phyloP scores from a whole-genome alignment of 208 protist genomes.

The Leishmania martiniquensis region DNA sequence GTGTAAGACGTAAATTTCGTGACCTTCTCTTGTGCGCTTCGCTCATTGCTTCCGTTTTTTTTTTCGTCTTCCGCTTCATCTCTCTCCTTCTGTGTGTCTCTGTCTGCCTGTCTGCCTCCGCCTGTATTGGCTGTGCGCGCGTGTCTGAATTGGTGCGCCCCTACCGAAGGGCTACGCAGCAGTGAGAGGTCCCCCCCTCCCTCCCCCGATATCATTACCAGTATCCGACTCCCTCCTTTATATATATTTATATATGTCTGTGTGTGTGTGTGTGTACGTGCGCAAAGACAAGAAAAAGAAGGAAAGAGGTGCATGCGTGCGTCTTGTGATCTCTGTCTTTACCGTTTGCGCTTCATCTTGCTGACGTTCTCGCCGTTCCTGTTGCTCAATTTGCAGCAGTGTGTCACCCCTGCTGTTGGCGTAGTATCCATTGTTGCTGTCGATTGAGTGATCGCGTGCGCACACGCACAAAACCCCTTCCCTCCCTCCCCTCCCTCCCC shows the following conservation, averaged over 20 bases:
- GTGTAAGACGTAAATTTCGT: constrained; percentile 2
- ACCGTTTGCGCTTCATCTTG: neutral
- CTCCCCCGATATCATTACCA: neutral
- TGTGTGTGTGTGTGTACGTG: constrained; percentile 7
- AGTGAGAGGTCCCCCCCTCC: neutral
- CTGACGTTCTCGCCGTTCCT: neutral
- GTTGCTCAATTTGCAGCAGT: neutral
- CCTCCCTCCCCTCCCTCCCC: neutral
- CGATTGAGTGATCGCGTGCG: neutral
- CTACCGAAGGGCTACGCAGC: neutral
- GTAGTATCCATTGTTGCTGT: neutral
- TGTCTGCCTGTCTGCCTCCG: neutral
- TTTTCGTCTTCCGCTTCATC: neutral
- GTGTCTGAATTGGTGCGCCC: neutral
- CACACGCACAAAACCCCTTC: too few species aligned
- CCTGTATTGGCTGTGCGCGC: neutral
- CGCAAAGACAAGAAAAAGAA: too few species aligned
- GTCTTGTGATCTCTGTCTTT: neutral
- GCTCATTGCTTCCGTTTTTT: too few species aligned
- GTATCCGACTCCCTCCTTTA: neutral
- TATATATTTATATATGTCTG: neutral
- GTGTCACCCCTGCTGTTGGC: neutral
- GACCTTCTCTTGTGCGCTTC: constrained; percentile 6
- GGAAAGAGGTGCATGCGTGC: neutral
- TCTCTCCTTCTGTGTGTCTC: neutral